Conservation (phyloP, 2,329 filamentous ascomycete species). For the Ascochyta koolunga region DNA sequence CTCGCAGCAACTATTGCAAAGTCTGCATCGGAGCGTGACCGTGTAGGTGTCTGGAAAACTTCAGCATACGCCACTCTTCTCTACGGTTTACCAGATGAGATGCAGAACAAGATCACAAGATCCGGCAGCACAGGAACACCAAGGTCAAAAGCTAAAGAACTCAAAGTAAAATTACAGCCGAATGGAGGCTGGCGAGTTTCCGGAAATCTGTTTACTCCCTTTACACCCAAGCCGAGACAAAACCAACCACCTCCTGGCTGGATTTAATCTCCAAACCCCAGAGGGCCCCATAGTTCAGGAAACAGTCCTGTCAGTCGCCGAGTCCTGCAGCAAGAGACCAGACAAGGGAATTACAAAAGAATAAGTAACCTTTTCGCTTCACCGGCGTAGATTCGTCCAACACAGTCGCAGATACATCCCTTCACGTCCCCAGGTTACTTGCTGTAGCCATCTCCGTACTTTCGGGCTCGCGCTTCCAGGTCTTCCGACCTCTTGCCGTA, state of each 20-base stretch:
- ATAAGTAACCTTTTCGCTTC: too few species aligned
- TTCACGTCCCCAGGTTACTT: too few species aligned
- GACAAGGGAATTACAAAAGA: too few species aligned
- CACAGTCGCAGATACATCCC: too few species aligned
- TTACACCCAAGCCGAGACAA: slow-evolving; percentile 3
- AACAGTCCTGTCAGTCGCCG: too few species aligned
- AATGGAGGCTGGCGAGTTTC: slow-evolving; percentile 33
- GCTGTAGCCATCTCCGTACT: too few species aligned
- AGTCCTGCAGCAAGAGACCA: too few species aligned
- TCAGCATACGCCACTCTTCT: slow-evolving; percentile 36
- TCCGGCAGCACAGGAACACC: slow-evolving; percentile 21
- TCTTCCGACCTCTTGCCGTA: too few species aligned
- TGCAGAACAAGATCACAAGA: slow-evolving; percentile 18
- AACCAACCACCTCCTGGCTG: slow-evolving; percentile 34
- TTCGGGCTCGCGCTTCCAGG: too few species aligned
- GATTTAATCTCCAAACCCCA: slow-evolving; percentile 25
- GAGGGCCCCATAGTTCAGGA: too few species aligned
- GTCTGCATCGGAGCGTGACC: slow-evolving; percentile 18
- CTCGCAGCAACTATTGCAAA: slow-evolving; percentile 30
- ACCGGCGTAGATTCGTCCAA: too few species aligned
- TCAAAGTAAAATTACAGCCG: slow-evolving; percentile 26
- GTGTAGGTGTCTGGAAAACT: slow-evolving; percentile 35
- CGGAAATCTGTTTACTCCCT: slow-evolving; percentile 6
- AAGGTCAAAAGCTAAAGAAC: slow-evolving; percentile 29
- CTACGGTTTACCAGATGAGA: slow-evolving; percentile 32